Evolutionary conservation across 805 yeast genomes (phyloP), one percentile per base, ranked within the genome.

Genomic region (Yamadazyma scolyti): DNA sequence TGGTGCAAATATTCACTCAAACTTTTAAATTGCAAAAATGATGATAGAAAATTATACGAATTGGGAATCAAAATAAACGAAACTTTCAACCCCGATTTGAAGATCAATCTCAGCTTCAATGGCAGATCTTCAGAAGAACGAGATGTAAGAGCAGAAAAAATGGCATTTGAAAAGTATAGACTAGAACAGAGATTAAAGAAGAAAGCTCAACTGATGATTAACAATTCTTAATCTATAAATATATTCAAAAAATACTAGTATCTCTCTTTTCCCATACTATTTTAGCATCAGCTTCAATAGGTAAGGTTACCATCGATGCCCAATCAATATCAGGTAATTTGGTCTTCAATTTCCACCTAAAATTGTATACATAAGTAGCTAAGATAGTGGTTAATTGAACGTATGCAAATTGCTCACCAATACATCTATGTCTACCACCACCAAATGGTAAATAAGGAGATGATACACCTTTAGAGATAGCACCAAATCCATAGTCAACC

Each of bases 401-500:
- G 59, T 80, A 86, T 16, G 98, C 98, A 65, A 93, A 93, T 58
- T 90, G 97, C 65, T 93, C 98, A 56, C 98, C 98, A 52, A 93
- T 90, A 67, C 98, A 93, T 68, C 98, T 83, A 61, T 93, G 98
- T 73, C 98, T 84, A 46, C 98, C 98, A 61, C 97, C 98, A 48
- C 98, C 98, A 52, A 93, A 93, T 34, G 98, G 98, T 56, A 93
- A 76, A 65, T 87, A 93, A 37, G 97, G 96, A 25, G 96, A 86
- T 18, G 85, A 69, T 31, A 90, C 97, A 65, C 97, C 98, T 66
- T 93, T 93, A 27, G 95, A 79, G 42, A 93, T 85, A 38, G 86
- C 84, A 56, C 97, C 97, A 49, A 90, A 90, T n/a, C 97, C 97
- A 56, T 89, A 90, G 61, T 90, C 97, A 26, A 88, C 81, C 32